phyloP scores from a whole-genome alignment of 1,284 basidiomycete species.

The Leccinum fallax region DNA sequence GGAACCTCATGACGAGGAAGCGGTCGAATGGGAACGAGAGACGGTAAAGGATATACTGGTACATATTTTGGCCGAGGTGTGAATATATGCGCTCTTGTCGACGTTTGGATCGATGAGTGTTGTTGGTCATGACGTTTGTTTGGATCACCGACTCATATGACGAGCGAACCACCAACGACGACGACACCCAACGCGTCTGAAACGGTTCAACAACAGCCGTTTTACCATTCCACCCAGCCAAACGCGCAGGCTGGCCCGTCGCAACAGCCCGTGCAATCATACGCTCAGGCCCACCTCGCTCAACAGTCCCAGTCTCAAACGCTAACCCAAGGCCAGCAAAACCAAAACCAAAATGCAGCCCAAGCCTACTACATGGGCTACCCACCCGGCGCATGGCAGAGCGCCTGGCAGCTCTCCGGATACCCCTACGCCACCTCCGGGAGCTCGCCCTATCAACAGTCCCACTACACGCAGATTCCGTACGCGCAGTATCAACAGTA shows the following conservation, averaged over 20 bases:
- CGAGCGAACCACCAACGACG: conserved; percentile 5
- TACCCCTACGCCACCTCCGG: conserved; percentile 36
- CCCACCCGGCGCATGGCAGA: conserved; percentile 34
- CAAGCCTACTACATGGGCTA: conserved; percentile 38
- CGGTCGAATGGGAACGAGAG: conserved; percentile 38
- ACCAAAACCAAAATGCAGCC: conserved; percentile 23
- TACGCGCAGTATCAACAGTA: conserved; percentile 39
- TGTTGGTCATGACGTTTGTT: background rate
- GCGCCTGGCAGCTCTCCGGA: conserved; percentile 36
- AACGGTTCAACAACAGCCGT: conserved; percentile 14
- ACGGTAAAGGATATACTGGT: conserved; percentile 64
- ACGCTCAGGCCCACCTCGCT: conserved; percentile 21
- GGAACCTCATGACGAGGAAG: conserved; percentile 25
- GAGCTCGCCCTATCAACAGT: conserved; percentile 34
- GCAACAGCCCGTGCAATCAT: conserved; percentile 21
- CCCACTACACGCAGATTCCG: conserved; percentile 36
- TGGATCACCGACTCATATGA: conserved; percentile 19
- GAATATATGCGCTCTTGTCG: conserved; percentile 3
- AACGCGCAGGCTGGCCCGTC: conserved; percentile 18
- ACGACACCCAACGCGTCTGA: conserved; percentile 17
- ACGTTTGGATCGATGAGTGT: background rate
- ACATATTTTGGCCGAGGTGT: conserved; percentile 56
- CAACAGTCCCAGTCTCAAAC: conserved; percentile 22
- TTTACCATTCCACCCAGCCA: conserved; percentile 8
- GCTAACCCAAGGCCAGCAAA: conserved; percentile 21